Conservation (phyloP, 306 rosid species). For the Vachellia pachyceras region DNA sequence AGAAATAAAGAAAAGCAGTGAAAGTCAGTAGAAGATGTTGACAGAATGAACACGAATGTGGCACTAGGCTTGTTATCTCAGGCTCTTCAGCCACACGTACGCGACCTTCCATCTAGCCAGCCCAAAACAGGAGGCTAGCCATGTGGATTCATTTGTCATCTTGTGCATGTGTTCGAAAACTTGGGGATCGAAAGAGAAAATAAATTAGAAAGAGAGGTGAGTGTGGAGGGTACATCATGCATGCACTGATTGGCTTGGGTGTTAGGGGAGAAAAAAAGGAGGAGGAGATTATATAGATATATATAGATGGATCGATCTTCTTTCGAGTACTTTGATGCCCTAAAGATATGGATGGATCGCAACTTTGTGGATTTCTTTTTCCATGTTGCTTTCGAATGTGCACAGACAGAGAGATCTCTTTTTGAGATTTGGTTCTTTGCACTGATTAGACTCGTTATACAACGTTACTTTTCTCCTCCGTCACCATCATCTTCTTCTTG, state of each 20-base stretch:
- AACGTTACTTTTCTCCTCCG: conserved; percentile 12
- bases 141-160: conserved; percentile 31
- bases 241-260: conserved; percentile 1
- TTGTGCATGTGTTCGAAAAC: conserved; percentile 12
- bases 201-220: not conserved
- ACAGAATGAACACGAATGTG: conserved; percentile 35
- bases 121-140: not conserved
- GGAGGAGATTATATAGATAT: not conserved
- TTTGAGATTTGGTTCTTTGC: conserved; percentile 67
- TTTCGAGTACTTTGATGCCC: conserved; percentile 38
- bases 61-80: conserved; percentile 13
- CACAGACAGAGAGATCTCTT: conserved; percentile 65
- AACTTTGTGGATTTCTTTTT: conserved; percentile 41
- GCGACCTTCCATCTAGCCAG: conserved; percentile 16
- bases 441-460: conserved; percentile 41
- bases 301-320: conserved; percentile 19
- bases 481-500: not conserved
- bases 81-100: not conserved
- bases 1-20: not conserved
- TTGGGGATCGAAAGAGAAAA: not conserved
- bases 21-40: conserved; percentile 18
- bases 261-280: not conserved
- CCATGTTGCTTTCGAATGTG: conserved; percentile 26
- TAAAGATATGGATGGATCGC: conserved; percentile 19
- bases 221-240: not conserved